Conservation (phyloP, 805 yeast genomes). For the Metschnikowia bowlesiae region DNA sequence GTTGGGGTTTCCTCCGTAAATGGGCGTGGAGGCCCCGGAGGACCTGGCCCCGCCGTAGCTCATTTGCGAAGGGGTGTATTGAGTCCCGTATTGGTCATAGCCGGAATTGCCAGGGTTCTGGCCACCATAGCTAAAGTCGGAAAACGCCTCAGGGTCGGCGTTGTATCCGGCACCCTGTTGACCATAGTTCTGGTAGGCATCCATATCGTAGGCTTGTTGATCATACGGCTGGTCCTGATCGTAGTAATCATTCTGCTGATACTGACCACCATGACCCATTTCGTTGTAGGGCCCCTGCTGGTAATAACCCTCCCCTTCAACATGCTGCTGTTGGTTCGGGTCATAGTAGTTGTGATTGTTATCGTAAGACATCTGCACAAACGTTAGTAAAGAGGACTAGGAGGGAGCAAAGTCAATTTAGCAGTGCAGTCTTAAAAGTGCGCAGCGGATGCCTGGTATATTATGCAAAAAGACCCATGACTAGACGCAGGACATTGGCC, state of each 20-base stretch:
- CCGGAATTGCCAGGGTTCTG: constrained; percentile 56
- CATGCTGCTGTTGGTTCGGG: constrained; percentile 25
- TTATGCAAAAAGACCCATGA: neutral
- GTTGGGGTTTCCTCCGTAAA: constrained; percentile 59
- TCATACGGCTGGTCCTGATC: constrained; percentile 45
- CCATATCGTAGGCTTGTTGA: constrained; percentile 48
- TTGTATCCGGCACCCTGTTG: constrained; percentile 27
- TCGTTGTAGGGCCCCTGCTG: constrained; percentile 41
- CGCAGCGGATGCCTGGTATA: neutral
- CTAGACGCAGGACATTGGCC: neutral
- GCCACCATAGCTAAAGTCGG: constrained; percentile 61
- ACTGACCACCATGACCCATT: constrained; percentile 25
- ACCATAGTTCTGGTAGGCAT: constrained; percentile 41
- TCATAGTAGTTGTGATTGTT: constrained; percentile 41
- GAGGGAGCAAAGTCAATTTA: neutral
- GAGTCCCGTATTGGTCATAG: constrained; percentile 64
- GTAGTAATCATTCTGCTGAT: constrained; percentile 44
- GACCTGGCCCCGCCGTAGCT: constrained; percentile 78
- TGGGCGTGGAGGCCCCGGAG: constrained; percentile 92
- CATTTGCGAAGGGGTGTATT: constrained; percentile 82
- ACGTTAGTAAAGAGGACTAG: constrained; percentile 17
- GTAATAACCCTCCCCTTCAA: constrained; percentile 27
- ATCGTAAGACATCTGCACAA: constrained; percentile 54
- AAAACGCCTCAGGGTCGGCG: constrained; percentile 58
- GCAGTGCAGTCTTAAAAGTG: neutral